Conservation (phyloP, 768 basidiomycete species). For the Saitozyma sp. region DNA sequence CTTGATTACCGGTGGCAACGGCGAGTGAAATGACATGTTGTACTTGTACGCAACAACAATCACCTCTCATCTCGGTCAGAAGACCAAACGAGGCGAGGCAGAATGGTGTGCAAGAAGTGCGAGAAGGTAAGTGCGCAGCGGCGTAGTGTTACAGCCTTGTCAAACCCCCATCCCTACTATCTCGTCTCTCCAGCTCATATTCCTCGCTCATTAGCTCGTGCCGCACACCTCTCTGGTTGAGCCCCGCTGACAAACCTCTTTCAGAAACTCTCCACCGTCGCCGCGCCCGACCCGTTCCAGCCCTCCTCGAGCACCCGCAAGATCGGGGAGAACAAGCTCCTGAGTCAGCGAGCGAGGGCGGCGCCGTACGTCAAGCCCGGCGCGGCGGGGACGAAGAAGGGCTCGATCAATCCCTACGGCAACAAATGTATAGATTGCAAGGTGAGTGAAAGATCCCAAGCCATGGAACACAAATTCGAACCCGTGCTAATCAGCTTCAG, state of each 20-base stretch:
- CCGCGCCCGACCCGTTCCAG: constrained; percentile 51
- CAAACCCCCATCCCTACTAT: not conserved
- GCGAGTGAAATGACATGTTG: too few species aligned
- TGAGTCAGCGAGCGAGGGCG: constrained; percentile 42
- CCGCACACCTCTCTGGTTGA: too few species aligned
- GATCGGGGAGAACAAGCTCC: constrained; percentile 53
- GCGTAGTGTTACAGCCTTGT: too few species aligned
- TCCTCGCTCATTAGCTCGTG: not conserved
- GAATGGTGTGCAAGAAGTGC: constrained; percentile 54
- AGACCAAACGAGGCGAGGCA: constrained; percentile 2
- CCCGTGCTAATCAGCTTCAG: constrained; percentile 12
- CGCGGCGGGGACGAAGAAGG: constrained; percentile 15
- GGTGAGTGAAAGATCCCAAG: too few species aligned
- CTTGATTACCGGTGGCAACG: constrained; percentile 1
- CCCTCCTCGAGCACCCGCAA: constrained; percentile 47
- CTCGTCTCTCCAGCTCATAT: not conserved
- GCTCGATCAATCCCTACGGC: constrained; percentile 33
- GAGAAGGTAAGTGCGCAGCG: constrained; percentile 41
- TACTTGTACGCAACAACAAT: too few species aligned
- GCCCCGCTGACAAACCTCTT: too few species aligned
- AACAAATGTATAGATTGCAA: constrained; percentile 53
- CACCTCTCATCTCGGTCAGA: too few species aligned
- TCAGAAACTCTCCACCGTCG: constrained; percentile 47
- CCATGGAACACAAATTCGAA: not conserved
- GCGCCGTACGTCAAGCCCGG: constrained; percentile 39